Evolutionary conservation across 805 yeast species (phyloP).

Genomic region (Starmerella davenportii): DNA sequence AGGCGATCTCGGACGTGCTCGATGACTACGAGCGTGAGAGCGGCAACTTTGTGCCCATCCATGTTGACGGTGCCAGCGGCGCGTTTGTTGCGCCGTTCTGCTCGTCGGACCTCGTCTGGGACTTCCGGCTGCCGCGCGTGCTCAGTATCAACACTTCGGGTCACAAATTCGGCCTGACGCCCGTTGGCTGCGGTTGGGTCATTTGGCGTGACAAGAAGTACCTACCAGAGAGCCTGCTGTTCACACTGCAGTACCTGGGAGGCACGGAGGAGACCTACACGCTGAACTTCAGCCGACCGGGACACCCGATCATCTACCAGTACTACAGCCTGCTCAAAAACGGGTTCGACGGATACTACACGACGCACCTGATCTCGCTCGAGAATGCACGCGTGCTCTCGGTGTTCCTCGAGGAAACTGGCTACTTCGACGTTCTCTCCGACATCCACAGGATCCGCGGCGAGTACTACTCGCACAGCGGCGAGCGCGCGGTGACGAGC

Average conservation of each 20-base stretch:
- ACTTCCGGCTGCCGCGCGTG: constrained; percentile 60
- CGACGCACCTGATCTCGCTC: constrained; percentile 43
- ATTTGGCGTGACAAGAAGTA: constrained; percentile 51
- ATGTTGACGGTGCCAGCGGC: constrained; percentile 88
- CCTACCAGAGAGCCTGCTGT: constrained; percentile 55
- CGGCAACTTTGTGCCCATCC: constrained; percentile 60
- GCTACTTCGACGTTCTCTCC: constrained; percentile 54
- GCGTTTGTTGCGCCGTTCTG: constrained; percentile 76
- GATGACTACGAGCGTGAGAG: constrained; percentile 50
- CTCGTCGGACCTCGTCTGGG: constrained; percentile 67
- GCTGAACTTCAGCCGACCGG: constrained; percentile 81
- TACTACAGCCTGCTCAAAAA: constrained; percentile 59
- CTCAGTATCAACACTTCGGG: constrained; percentile 78
- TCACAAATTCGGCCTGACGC: constrained; percentile 78
- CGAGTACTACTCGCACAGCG: constrained; percentile 17
- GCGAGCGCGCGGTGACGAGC: constrained; percentile 16
- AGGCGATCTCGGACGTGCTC: constrained; percentile 39
- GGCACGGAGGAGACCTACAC: constrained; percentile 77
- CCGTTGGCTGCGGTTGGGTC: constrained; percentile 89
- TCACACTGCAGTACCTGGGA: constrained; percentile 69
- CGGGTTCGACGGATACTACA: constrained; percentile 56
- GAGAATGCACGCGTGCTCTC: constrained; percentile 52
- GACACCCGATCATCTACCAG: constrained; percentile 77
- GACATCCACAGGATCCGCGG: constrained; percentile 51
- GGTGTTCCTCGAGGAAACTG: constrained; percentile 44